A percentile compares a stretch with the other conserved stretches of the same genome.
Conservation (phyloP, 805 yeast species). For the Starmera caribaea region DNA sequence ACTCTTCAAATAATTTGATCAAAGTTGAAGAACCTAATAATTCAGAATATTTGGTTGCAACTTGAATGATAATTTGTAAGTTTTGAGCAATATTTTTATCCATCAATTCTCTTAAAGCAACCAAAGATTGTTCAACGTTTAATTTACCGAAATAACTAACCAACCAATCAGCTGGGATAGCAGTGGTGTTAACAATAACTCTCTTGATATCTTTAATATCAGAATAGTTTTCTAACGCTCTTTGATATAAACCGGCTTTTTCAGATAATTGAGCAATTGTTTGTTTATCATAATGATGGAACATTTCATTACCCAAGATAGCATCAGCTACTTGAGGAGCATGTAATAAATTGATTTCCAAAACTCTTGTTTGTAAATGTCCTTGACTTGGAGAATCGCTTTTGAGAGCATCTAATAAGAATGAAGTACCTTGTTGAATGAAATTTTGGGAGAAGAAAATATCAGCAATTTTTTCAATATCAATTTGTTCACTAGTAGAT, state of each 20-base stretch:
- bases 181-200: constrained; percentile 79
- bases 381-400: constrained; percentile 92
- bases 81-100: constrained; percentile 73
- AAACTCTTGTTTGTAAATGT: constrained; percentile 86
- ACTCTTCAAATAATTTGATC: constrained; percentile 88
- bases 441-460: constrained; percentile 90
- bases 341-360: constrained; percentile 85
- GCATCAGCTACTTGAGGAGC: constrained; percentile 99
- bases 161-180: constrained; percentile 88
- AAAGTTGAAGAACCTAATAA: constrained; percentile 78
- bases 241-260: constrained; percentile 90
- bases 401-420: constrained; percentile 89
- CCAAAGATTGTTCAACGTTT: constrained; percentile 86
- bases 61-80: constrained; percentile 89
- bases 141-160: constrained; percentile 87
- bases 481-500: constrained; percentile 47
- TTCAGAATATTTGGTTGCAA: constrained; percentile 93
- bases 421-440: constrained; percentile 97
- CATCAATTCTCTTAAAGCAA: constrained; percentile 80
- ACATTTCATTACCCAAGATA: constrained; percentile 89
- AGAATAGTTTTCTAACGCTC: constrained; percentile 93
- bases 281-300: constrained; percentile 90
- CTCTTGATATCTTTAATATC: constrained; percentile 94
- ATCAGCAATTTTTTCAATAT: constrained; percentile 83
- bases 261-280: constrained; percentile 89